These are phyloP conservation scores for Lophium mytilinum DNA, from an alignment of 495 filamentous ascomycete species.

Conservation along the genomic window DNA sequence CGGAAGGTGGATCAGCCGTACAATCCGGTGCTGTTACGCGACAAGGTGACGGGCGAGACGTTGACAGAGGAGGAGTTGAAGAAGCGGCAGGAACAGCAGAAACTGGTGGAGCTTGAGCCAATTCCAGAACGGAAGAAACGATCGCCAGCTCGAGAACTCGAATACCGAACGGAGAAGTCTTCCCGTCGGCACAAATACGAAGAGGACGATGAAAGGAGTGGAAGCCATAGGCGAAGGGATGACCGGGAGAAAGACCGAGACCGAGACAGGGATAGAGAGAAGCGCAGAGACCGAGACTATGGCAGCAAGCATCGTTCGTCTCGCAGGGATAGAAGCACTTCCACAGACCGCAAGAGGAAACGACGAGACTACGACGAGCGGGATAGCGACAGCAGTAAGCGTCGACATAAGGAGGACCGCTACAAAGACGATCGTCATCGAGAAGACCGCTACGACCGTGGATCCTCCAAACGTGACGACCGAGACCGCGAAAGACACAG, in stretches of 20 bases:
- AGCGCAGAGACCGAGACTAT: slow-evolving; percentile 24
- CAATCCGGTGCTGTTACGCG: slow-evolving; percentile 57
- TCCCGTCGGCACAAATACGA: slow-evolving; percentile 6
- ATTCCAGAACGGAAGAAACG: slow-evolving; percentile 25
- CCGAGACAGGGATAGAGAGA: background rate
- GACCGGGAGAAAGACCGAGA: slow-evolving; percentile 29
- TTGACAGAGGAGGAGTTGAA: slow-evolving; percentile 57
- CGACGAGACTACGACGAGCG: slow-evolving; percentile 1
- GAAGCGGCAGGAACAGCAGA: slow-evolving; percentile 38
- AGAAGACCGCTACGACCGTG: slow-evolving; percentile 17
- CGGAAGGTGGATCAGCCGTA: slow-evolving; percentile 51
- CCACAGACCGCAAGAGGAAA: slow-evolving; percentile 11
- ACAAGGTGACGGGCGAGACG: slow-evolving; percentile 57
- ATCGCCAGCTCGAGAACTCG: background rate
- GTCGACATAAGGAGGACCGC: background rate
- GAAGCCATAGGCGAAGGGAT: slow-evolving; percentile 13
- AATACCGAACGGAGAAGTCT: slow-evolving; percentile 28
- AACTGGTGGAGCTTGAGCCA: slow-evolving; percentile 35
- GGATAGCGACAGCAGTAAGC: slow-evolving; percentile 3
- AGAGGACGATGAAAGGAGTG: slow-evolving; percentile 35
- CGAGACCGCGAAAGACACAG: slow-evolving; percentile 2
- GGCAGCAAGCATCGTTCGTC: slow-evolving; percentile 24
- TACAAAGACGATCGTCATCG: slow-evolving; percentile 1
- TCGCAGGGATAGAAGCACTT: slow-evolving; percentile 24
- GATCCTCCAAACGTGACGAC: slow-evolving; percentile 6